Percentiles rank a stretch among this genome's conserved stretches.
Evolutionary conservation across 2,329 filamentous ascomycete species (phyloP).

Genomic region (Paraphoma sp.): DNA sequence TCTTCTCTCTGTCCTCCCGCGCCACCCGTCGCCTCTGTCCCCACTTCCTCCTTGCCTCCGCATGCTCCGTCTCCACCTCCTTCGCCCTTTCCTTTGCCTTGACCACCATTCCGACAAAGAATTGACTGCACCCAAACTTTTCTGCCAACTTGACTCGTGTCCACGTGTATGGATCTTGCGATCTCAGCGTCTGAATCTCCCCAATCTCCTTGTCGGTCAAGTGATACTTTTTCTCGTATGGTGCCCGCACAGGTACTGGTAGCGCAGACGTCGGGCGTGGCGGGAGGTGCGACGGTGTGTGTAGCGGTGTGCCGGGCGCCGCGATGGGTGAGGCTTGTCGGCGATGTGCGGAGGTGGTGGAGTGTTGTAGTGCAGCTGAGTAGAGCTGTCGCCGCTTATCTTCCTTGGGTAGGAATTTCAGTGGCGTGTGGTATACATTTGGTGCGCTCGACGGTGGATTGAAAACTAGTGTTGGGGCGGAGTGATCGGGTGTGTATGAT

Average conservation of each 20-base stretch:
- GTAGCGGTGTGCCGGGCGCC: slow-evolving; percentile 38
- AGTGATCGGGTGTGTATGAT: slow-evolving; percentile 46
- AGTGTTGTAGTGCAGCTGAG: slow-evolving; percentile 36
- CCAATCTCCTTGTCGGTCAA: slow-evolving; percentile 63
- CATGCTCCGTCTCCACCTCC: slow-evolving; percentile 55
- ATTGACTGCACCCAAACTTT: slow-evolving; percentile 67
- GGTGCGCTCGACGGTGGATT: slow-evolving; percentile 71
- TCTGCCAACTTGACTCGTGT: slow-evolving; percentile 65
- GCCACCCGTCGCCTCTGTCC: slow-evolving; percentile 65
- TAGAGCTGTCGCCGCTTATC: slow-evolving; percentile 62
- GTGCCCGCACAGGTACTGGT: slow-evolving; percentile 57
- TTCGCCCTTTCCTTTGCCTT: slow-evolving; percentile 51
- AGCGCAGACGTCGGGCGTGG: slow-evolving; percentile 42
- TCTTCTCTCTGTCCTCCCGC: slow-evolving; percentile 65
- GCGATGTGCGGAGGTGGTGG: slow-evolving; percentile 27
- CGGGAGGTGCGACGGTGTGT: slow-evolving; percentile 22
- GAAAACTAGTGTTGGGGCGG: slow-evolving; percentile 55
- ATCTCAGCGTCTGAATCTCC: slow-evolving; percentile 64
- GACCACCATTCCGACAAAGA: slow-evolving; percentile 68
- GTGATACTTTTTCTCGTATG: slow-evolving; percentile 67
- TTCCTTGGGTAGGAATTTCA: slow-evolving; percentile 67
- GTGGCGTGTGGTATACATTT: slow-evolving; percentile 68
- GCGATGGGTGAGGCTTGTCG: slow-evolving; percentile 31
- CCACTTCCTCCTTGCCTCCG: slow-evolving; percentile 66
- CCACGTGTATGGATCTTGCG: slow-evolving; percentile 64